Percentiles rank a stretch among this genome's conserved stretches.
phyloP scores from a whole-genome alignment of 164 flowering plant genomes.

The Euptelea pleiosperma region DNA sequence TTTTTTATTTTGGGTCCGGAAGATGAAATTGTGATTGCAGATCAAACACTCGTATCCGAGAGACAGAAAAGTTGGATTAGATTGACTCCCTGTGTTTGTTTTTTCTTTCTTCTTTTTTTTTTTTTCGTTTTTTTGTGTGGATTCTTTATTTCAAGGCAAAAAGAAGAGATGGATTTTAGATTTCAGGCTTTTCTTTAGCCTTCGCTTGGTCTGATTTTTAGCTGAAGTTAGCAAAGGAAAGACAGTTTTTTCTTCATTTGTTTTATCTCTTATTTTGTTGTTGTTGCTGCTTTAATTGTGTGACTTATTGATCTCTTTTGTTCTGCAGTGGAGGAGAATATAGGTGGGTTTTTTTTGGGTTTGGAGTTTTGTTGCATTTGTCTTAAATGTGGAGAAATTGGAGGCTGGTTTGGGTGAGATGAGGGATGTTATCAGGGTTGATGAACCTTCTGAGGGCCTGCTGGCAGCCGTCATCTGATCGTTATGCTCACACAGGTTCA shows the following conservation, averaged over 20 bases:
- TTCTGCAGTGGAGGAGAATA: conserved; percentile 2
- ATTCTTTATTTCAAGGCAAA: conserved; percentile 3
- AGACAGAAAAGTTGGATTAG: conserved; percentile 9
- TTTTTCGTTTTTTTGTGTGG: background rate
- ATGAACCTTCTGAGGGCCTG: conserved; percentile 70
- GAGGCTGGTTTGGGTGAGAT: conserved; percentile 54
- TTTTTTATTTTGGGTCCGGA: conserved; percentile 9
- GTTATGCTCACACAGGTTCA: conserved; percentile 40
- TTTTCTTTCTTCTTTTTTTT: background rate
- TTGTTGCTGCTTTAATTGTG: conserved; percentile 4
- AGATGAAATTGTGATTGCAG: conserved; percentile 16
- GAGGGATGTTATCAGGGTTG: conserved; percentile 76
- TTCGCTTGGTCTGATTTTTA: too few species aligned
- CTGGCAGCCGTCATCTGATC: conserved; percentile 56
- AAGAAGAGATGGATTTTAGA: conserved; percentile 2
- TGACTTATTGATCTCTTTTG: background rate
- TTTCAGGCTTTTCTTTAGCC: background rate
- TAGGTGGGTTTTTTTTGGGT: conserved; percentile 1
- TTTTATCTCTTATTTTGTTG: conserved; percentile 2
- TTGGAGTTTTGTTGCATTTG: conserved; percentile 14
- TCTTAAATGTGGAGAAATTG: conserved; percentile 42
- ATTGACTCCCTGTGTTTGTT: conserved; percentile 11
- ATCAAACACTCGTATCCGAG: conserved; percentile 4
- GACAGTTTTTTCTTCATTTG: background rate
- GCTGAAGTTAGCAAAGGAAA: too few species aligned